Conservation (phyloP, 164 flowering plant genomes). For the Chimonanthus praecox region DNA sequence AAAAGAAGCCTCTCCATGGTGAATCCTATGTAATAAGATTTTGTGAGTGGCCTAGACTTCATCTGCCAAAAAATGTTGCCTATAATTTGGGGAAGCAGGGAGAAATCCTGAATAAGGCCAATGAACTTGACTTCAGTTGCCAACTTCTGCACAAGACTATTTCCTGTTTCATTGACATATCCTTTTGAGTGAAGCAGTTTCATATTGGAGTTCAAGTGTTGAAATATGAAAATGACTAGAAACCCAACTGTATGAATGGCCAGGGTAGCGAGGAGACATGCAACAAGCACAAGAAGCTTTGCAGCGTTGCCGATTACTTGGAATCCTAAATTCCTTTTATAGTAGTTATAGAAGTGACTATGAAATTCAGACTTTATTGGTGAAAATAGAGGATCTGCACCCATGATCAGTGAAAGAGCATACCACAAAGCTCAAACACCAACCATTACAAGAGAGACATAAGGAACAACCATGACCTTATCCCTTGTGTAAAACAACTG, state of each 20-base stretch:
- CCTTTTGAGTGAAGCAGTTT: constrained; percentile 22
- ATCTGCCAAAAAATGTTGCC: constrained; percentile 77
- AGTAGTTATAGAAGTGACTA: constrained; percentile 32
- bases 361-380: constrained; percentile 33
- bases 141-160: constrained; percentile 40
- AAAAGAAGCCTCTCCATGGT: constrained; percentile 74
- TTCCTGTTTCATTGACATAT: constrained; percentile 29
- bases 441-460: constrained; percentile 70
- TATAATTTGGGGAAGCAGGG: constrained; percentile 80
- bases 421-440: constrained; percentile 84
- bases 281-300: constrained; percentile 62
- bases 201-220: constrained; percentile 30
- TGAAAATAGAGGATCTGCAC: constrained; percentile 63
- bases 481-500: constrained; percentile 58
- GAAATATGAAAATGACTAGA: constrained; percentile 37
- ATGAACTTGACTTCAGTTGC: constrained; percentile 62
- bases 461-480: constrained; percentile 41
- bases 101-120: constrained; percentile 84
- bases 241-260: constrained; percentile 58
- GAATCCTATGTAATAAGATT: constrained; percentile 62
- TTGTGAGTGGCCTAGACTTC: constrained; percentile 58
- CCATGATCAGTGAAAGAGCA: constrained; percentile 67
- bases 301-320: constrained; percentile 48
- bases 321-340: constrained; percentile 44
- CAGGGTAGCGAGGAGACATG: constrained; percentile 42